phyloP scores from a whole-genome alignment of 2,329 filamentous ascomycete species.

The Pestalotiopsis sp. region DNA sequence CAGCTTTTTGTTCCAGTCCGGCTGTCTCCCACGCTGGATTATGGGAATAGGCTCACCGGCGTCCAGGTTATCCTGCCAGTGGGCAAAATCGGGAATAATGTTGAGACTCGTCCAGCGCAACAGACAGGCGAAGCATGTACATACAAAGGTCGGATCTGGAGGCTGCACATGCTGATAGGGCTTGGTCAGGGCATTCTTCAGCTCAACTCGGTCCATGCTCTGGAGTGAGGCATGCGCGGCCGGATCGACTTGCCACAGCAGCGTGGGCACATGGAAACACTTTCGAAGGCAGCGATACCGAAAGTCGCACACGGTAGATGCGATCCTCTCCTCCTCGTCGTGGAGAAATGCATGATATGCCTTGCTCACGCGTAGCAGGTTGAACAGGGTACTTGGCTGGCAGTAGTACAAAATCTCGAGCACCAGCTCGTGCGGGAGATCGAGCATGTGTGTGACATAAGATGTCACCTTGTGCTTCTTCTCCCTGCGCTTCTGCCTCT shows the following conservation, averaged over 20 bases:
- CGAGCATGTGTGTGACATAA: constrained; percentile 39
- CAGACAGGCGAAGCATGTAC: constrained; percentile 60
- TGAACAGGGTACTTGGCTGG: constrained; percentile 53
- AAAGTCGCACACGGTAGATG: constrained; percentile 41
- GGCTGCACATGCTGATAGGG: constrained; percentile 54
- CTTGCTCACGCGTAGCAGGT: constrained; percentile 44
- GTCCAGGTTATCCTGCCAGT: constrained; percentile 58
- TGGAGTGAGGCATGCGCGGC: constrained; percentile 21
- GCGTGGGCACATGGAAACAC: constrained; percentile 54
- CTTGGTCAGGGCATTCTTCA: constrained; percentile 42
- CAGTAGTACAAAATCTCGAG: constrained; percentile 49
- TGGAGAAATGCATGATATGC: constrained; percentile 45
- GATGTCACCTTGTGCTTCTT: constrained; percentile 31
- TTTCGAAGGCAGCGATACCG: constrained; percentile 54
- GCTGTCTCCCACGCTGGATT: constrained; percentile 48
- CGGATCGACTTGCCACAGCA: constrained; percentile 37
- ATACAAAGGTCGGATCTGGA: constrained; percentile 49
- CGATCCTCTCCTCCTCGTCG: constrained; percentile 45
- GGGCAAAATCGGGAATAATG: constrained; percentile 56
- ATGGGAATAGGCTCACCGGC: constrained; percentile 53
- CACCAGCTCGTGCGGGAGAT: constrained; percentile 57
- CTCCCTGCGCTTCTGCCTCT: constrained; percentile 43
- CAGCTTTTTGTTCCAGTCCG: constrained; percentile 53
- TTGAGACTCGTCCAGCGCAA: constrained; percentile 60
- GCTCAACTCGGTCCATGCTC: constrained; percentile 11